phyloP scores from a whole-genome alignment of 2,329 filamentous ascomycete species.

The Pyrenochaeta sp. region DNA sequence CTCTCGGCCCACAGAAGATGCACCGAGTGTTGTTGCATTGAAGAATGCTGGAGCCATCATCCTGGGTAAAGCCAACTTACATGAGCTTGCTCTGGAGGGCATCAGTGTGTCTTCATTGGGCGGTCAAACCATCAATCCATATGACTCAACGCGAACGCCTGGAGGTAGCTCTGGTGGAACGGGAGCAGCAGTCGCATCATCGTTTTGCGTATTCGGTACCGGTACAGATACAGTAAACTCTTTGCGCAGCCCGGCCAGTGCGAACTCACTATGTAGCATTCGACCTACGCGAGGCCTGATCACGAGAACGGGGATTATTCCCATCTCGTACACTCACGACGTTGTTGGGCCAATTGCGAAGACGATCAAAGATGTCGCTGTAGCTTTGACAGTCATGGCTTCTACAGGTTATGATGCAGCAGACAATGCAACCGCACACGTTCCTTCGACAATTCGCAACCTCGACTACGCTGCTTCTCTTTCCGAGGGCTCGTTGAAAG shows the following conservation, averaged over 20 bases:
- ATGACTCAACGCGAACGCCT: conserved; percentile 70
- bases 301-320: conserved; percentile 61
- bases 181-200: conserved; percentile 66
- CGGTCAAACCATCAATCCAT: conserved; percentile 72
- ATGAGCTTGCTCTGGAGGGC: conserved; percentile 71
- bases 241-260: conserved; percentile 66
- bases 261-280: conserved; percentile 68
- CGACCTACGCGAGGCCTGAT: conserved; percentile 65
- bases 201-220: conserved; percentile 66
- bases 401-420: conserved; percentile 59
- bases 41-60: conserved; percentile 63
- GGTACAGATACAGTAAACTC: conserved; percentile 71
- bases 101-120: conserved; percentile 69
- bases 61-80: conserved; percentile 66
- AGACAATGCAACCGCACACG: conserved; percentile 63
- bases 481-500: conserved; percentile 43
- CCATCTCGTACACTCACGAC: conserved; percentile 67
- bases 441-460: conserved; percentile 52
- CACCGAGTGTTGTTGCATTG: conserved; percentile 60
- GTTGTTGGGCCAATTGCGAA: conserved; percentile 64
- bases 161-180: conserved; percentile 72
- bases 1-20: conserved; percentile 59
- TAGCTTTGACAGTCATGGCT: conserved; percentile 63
- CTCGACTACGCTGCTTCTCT: conserved; percentile 60
- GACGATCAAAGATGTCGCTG: conserved; percentile 60